Evolutionary conservation across 2,329 filamentous ascomycete genomes (phyloP).

Genomic region (Aciculosporium take): DNA sequence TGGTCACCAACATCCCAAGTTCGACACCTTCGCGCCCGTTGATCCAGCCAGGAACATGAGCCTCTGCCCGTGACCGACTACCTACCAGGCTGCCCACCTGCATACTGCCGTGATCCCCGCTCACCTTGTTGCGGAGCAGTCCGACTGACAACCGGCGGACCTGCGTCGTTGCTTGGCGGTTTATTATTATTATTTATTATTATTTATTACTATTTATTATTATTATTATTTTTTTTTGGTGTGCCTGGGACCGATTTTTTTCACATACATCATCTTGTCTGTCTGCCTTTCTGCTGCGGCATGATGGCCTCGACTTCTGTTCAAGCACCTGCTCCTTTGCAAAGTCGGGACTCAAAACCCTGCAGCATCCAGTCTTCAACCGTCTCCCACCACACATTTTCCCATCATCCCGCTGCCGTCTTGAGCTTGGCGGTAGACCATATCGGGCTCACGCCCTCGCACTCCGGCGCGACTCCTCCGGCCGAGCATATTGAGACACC

Average conservation of each 20-base stretch:
- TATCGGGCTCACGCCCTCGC: constrained; percentile 17
- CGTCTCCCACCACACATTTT: constrained; percentile 13
- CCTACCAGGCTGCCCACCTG: neutral
- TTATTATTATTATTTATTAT: too few species aligned
- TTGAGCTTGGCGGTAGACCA: constrained; percentile 26
- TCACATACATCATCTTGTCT: constrained; percentile 21
- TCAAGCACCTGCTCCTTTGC: constrained; percentile 25
- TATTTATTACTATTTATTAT: too few species aligned
- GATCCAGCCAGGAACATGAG: constrained; percentile 16
- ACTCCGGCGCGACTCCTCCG: constrained; percentile 17
- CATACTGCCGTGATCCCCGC: constrained; percentile 9
- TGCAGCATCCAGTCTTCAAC: constrained; percentile 17
- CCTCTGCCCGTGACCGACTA: constrained; percentile 17
- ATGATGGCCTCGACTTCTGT: constrained; percentile 32
- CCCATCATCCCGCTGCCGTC: constrained; percentile 24
- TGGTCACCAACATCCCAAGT: too few species aligned
- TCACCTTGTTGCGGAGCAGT: constrained; percentile 2
- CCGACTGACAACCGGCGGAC: neutral
- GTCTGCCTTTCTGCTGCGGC: constrained; percentile 7
- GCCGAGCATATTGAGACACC: constrained; percentile 28
- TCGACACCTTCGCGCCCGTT: neutral
- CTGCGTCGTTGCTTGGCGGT: neutral
- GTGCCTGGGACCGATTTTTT: too few species aligned
- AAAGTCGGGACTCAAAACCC: constrained; percentile 22
- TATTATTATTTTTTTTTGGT: too few species aligned